These are phyloP conservation scores for Boletus huronensis DNA, from an alignment of 768 basidiomycete genomes.

Conservation along the genomic window DNA sequence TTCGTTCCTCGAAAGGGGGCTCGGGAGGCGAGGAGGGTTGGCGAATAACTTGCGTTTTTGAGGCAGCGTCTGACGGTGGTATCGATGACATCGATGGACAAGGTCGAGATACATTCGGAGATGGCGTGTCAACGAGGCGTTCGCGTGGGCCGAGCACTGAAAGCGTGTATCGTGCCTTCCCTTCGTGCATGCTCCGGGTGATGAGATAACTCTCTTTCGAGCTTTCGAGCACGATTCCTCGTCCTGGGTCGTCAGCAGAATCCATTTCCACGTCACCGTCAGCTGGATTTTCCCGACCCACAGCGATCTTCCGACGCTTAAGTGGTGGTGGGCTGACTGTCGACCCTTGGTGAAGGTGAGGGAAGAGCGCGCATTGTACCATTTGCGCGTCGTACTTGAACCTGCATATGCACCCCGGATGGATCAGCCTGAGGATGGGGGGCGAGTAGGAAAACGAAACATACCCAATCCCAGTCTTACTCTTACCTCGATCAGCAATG, in stretches of 20 bases:
- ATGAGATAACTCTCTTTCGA: conserved; percentile 22
- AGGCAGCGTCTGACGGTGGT: not conserved
- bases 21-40: not conserved
- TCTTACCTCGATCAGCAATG: conserved; percentile 26
- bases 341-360: conserved; percentile 24
- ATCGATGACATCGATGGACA: not conserved
- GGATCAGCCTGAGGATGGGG: not conserved
- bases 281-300: conserved; percentile 1
- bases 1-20: not conserved
- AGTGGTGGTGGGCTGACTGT: conserved; percentile 12
- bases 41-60: conserved; percentile 3
- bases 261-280: conserved; percentile 10
- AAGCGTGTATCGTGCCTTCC: conserved; percentile 17
- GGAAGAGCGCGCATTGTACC: conserved; percentile 45
- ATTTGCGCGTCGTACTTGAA: conserved; percentile 51
- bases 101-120: not conserved
- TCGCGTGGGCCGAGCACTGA: conserved; percentile 11
- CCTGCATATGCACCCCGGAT: conserved; percentile 26
- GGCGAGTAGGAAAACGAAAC: conserved; percentile 14
- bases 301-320: conserved; percentile 29
- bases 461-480: conserved; percentile 44
- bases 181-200: conserved; percentile 7
- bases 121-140: not conserved
- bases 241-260: conserved; percentile 4
- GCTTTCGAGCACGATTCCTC: conserved; percentile 27